Percentiles rank a stretch among this genome's conserved stretches.
Conservation (phyloP, 371 early-diverging fungal genomes). For the Rhizopus arrhizus region DNA sequence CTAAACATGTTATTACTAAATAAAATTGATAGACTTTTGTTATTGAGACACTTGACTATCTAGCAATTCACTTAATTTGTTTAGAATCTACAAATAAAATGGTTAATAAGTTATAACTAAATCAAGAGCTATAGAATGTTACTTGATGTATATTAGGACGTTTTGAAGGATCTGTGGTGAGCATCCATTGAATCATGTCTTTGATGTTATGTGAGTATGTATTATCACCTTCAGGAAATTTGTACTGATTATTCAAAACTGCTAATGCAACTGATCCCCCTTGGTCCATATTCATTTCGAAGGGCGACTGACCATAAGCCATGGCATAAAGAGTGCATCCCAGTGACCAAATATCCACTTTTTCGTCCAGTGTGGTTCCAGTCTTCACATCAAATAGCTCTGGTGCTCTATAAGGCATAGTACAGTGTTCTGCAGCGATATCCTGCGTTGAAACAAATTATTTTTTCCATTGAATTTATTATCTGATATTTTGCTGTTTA, state of each 20-base stretch:
- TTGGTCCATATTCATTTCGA: slow-evolving; percentile 68
- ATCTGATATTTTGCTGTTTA: slow-evolving; percentile 18
- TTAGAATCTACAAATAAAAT: background rate
- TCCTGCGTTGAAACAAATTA: slow-evolving; percentile 40
- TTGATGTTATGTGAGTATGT: slow-evolving; percentile 63
- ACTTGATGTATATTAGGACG: slow-evolving; percentile 64
- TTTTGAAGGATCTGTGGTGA: slow-evolving; percentile 62
- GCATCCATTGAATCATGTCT: slow-evolving; percentile 68
- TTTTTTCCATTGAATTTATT: background rate
- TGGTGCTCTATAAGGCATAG: slow-evolving; percentile 81
- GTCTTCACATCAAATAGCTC: slow-evolving; percentile 82
- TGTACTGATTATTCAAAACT: slow-evolving; percentile 68
- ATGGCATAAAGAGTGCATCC: slow-evolving; percentile 78
- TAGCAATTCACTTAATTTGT: background rate
- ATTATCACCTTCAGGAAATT: slow-evolving; percentile 45
- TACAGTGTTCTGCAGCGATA: slow-evolving; percentile 71
- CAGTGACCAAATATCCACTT: slow-evolving; percentile 82
- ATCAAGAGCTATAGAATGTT: background rate
- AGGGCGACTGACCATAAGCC: slow-evolving; percentile 76
- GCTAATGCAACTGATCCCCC: slow-evolving; percentile 78
- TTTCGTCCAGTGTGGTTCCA: slow-evolving; percentile 61
- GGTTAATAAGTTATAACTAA: background rate
- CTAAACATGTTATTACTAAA: no score
- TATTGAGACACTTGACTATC: background rate
- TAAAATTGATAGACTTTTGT: background rate